Evolutionary conservation across 2,329 filamentous ascomycete genomes (phyloP), one percentile per base, ranked within the genome.

Genomic region (Pseudovirgaria hyperparasitica): DNA sequence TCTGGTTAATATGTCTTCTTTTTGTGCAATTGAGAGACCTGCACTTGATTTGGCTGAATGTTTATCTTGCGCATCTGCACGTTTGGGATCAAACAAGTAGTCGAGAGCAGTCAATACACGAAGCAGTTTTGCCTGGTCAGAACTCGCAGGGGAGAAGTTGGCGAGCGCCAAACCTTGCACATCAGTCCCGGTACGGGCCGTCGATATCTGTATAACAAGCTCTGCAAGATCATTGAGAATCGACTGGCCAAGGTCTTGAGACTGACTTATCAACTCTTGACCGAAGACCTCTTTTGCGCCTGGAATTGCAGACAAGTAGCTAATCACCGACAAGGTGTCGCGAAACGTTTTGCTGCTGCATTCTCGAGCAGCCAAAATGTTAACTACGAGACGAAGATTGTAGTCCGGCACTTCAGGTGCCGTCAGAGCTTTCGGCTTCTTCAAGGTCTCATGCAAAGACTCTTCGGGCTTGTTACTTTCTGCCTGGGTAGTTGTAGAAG

Each of bases 261-360:
- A 86, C 54, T 94, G 87, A 25, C 72, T 70, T 32, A 93, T 82
- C 26, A 98, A 68, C 55, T 98, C 87, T 40, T 81, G 76, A n/a
- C 90, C 90, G 50, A 98, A 96, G 8, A 84, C 68, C 28, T 80
- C 72, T 55, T 92, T 90, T 11, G 87, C 85, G 9, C 80, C 84
- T 10, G 87, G 85, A 34, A 98, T 90, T 20, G 82, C 77, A 5
- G 86, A 96, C 22, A 98, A 68, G 46, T 96, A 94, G 60, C 93
- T 96, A 63, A 98, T 93, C n/a, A 92, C 92, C 10, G 87, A 90
- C 28, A 98, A 70, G 1, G 90, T 96, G 54, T 96, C 92, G 49
- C 90, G 82, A 67, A 98, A 98, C 0, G 90, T 96, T 63, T 93
- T 94, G 36, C 82, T 86, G 47, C 84, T 93, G 58, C 90, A 98